Conservation (phyloP, 2,329 filamentous ascomycete species). For the Colletotrichum eleusines region DNA sequence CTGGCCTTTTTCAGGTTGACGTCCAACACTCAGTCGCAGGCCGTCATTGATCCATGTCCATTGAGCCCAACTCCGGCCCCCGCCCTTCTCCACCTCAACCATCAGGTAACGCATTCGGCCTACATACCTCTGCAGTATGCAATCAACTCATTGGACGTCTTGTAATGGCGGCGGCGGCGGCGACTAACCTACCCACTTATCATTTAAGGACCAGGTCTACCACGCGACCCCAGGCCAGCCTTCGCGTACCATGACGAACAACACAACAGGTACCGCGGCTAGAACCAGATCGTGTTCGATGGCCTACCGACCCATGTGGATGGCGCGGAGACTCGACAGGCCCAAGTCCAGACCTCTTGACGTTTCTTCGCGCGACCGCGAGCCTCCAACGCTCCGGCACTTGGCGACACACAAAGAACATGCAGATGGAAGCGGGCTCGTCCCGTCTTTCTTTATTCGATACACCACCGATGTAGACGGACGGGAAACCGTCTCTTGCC, state of each 20-base stretch:
- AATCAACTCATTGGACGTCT: background rate
- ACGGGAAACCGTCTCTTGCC: conserved; percentile 18
- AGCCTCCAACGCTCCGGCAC: conserved; percentile 9
- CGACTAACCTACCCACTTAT: conserved; percentile 4
- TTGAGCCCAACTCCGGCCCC: conserved; percentile 13
- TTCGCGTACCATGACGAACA: conserved; percentile 30
- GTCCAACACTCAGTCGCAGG: background rate
- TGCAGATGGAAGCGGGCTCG: conserved; percentile 33
- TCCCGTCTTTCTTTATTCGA: conserved; percentile 27
- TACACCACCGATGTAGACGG: background rate
- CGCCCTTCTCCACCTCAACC: too few relatives aligned
- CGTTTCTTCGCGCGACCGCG: conserved; percentile 3
- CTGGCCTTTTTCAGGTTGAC: background rate
- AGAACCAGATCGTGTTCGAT: conserved; percentile 3
- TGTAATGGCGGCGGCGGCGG: conserved; percentile 15
- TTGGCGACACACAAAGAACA: conserved; percentile 33
- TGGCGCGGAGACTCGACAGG: conserved; percentile 25
- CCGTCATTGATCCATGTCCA: conserved; percentile 21
- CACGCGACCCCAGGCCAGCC: background rate
- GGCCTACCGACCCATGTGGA: conserved; percentile 17
- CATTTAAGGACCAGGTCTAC: conserved; percentile 17
- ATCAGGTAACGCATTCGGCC: too few relatives aligned
- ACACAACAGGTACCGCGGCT: background rate
- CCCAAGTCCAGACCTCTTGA: conserved; percentile 27
- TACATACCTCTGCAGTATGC: background rate